phyloP scores from a whole-genome alignment of 495 filamentous ascomycete species.

The Tuber indicum region DNA sequence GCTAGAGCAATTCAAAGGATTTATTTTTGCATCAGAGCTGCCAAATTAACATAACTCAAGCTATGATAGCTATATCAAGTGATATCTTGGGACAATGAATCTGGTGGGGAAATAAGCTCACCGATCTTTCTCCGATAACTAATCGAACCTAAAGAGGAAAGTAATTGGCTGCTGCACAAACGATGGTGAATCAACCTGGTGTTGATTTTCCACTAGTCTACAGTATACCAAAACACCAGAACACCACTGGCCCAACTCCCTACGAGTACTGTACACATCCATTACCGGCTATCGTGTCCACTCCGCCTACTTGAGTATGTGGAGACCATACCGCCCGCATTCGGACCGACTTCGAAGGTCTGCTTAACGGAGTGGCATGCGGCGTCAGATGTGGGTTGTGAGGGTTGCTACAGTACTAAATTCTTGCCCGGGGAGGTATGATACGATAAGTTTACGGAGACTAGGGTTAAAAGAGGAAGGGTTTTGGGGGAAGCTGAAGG shows the following conservation, averaged over 20 bases:
- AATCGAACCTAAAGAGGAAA: no score
- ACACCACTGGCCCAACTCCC: not conserved
- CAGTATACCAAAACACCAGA: no score
- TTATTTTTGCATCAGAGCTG: no score
- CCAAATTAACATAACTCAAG: no score
- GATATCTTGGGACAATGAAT: no score
- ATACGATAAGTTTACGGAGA: slow-evolving; percentile 1
- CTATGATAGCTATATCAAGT: no score
- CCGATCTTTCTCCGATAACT: no score
- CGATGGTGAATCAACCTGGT: no score
- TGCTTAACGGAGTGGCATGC: slow-evolving; percentile 16
- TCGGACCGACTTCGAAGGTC: not conserved
- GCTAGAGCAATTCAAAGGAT: no score
- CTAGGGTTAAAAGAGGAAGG: slow-evolving; percentile 7
- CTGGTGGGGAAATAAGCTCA: no score
- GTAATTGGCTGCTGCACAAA: no score
- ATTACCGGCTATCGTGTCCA: not conserved
- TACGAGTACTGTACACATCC: not conserved
- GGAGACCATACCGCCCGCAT: slow-evolving; percentile 10
- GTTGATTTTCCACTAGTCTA: no score
- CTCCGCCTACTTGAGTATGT: slow-evolving; percentile 6
- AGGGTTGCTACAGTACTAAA: slow-evolving; percentile 3
- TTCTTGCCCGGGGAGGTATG: not conserved
- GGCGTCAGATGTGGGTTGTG: slow-evolving; percentile 4
- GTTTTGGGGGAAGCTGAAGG: not conserved